Evolutionary conservation across 129 eudicot genomes (phyloP), one percentile per base, ranked within the genome.

Genomic region (Sambucus nigra): DNA sequence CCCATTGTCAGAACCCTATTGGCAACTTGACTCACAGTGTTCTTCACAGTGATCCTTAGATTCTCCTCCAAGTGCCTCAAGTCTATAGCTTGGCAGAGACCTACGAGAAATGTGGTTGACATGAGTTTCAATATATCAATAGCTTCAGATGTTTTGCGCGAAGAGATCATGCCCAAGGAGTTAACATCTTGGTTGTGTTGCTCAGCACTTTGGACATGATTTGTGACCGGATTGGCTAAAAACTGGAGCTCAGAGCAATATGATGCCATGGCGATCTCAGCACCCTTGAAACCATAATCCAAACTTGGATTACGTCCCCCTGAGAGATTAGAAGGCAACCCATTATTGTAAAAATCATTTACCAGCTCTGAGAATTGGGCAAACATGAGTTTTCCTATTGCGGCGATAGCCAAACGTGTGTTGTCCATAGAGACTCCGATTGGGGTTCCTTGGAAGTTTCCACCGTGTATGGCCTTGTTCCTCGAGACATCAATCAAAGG

Each of bases 171-270:
- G 1, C 95, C 95, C 55, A 86, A 56, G 0, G 95, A 86, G 82
- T 86, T 86, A 0, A 86, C 92, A 42, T 86, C 95, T 66, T 86
- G 95, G 67, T 86, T 86, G 68, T 86, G 95, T 68, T 86, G 95
- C 68, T 86, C 95, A 9, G 95, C 95, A 28, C 95, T 81, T 56
- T 81, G 92, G 12, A 86, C 95, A 32, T 81, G 92, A 69, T 81
- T 86, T 0, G 95, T 86, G 32, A 86, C 95, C 2, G 95, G 95
- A 27, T 86, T 86, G 0, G 87, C 95, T 16, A 81, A 79, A 72
- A 78, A 86, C 18, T 86, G 92, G 12, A 86, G 93, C 40, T 86
- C 95, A 0, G 95, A 86, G 47, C 92, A 81, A 53, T 86, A 86
- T 1, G 95, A 63, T 17, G 95, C 95, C 95, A 86, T 86, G 2